A percentile compares a stretch with the other conserved stretches of the same genome.
Evolutionary conservation across 441 rosid genomes (phyloP).

Genomic region (Francoa sonchifolia): DNA sequence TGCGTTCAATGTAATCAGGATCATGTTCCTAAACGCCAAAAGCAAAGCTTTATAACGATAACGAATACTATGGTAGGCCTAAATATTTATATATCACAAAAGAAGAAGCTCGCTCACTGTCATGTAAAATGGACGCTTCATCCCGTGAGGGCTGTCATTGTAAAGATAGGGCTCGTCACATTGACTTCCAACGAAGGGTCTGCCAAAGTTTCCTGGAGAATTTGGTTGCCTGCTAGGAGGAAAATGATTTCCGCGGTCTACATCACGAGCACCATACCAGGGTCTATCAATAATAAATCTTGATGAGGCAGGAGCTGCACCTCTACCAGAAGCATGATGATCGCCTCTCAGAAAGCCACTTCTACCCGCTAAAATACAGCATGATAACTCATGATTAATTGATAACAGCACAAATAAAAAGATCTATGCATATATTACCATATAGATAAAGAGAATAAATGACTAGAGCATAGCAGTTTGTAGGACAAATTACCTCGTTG

Average conservation of each 20-base stretch:
- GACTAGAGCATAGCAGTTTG: neutral
- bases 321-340: slow-evolving; percentile 26
- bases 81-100: neutral
- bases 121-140: slow-evolving; percentile 41
- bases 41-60: slow-evolving; percentile 6
- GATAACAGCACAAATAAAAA: neutral
- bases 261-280: slow-evolving; percentile 30
- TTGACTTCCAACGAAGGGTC: slow-evolving; percentile 28
- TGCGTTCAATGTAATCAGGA: slow-evolving; percentile 38
- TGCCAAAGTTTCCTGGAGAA: slow-evolving; percentile 28
- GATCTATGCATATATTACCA: no score
- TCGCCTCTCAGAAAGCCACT: slow-evolving; percentile 36
- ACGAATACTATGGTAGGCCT: neutral
- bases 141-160: slow-evolving; percentile 30
- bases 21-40: slow-evolving; percentile 29
- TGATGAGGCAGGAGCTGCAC: slow-evolving; percentile 23
- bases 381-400: slow-evolving; percentile 4
- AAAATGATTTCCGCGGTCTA: slow-evolving; percentile 22
- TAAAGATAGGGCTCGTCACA: slow-evolving; percentile 33
- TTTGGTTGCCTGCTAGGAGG: slow-evolving; percentile 32
- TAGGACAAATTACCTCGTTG: slow-evolving; percentile 21
- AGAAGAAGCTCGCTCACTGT: slow-evolving; percentile 19
- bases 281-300: slow-evolving; percentile 27
- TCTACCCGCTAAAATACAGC: slow-evolving; percentile 26
- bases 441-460: neutral